These are phyloP conservation scores for Hymenochaete sp. DNA, from an alignment of 1,284 basidiomycete species.

Conservation along the genomic window DNA sequence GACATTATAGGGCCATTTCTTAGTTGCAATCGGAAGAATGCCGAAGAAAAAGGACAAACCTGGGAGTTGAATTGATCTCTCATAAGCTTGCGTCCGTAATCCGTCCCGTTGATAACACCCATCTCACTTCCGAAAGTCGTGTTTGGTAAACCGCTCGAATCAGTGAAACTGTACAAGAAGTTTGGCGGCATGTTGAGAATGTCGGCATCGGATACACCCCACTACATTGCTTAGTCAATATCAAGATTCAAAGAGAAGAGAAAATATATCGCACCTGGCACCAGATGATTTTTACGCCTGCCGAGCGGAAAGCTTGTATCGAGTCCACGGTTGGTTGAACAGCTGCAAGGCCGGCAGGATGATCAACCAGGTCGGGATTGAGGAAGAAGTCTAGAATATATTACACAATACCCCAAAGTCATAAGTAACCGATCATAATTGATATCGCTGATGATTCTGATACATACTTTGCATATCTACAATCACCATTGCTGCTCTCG, in stretches of 20 bases:
- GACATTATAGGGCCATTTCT: not conserved
- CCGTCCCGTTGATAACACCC: slow-evolving; percentile 18
- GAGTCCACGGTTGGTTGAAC: slow-evolving; percentile 12
- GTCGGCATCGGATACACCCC: slow-evolving; percentile 17
- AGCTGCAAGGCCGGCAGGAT: slow-evolving; percentile 8
- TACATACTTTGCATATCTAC: slow-evolving; percentile 19
- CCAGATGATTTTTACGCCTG: slow-evolving; percentile 18
- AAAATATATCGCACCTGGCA: slow-evolving; percentile 1
- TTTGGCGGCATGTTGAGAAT: slow-evolving; percentile 16
- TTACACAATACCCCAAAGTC: no score
- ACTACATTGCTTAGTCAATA: no score
- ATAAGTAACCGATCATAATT: not conserved
- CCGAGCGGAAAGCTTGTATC: slow-evolving; percentile 17
- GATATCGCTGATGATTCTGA: not conserved
- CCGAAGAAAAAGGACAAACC: not conserved
- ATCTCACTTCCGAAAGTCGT: slow-evolving; percentile 17
- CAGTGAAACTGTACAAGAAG: slow-evolving; percentile 14
- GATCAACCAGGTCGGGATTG: slow-evolving; percentile 4
- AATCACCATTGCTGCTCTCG: slow-evolving; percentile 17
- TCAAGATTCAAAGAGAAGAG: not conserved
- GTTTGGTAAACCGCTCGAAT: slow-evolving; percentile 1
- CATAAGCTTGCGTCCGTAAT: slow-evolving; percentile 15
- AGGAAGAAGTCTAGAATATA: slow-evolving; percentile 17
- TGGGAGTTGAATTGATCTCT: slow-evolving; percentile 18
- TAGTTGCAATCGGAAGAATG: no score